phyloP scores from a whole-genome alignment of 2,329 filamentous ascomycete genomes.

The Paramyrothecium sp. region DNA sequence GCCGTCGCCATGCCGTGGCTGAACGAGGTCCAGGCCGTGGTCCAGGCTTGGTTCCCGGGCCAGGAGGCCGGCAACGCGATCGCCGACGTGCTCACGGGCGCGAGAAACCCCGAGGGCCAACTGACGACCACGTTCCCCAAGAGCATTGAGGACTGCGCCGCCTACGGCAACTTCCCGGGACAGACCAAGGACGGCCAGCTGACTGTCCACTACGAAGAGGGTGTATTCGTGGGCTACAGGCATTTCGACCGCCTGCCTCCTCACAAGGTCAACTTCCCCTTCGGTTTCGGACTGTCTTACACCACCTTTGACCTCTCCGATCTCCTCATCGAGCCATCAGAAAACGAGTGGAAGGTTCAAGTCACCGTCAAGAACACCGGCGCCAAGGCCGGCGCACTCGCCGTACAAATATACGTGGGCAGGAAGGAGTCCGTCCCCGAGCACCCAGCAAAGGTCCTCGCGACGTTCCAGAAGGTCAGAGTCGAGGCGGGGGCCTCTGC shows the following conservation, averaged over 20 bases:
- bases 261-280: conserved; percentile 58
- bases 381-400: conserved; percentile 39
- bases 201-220: conserved; percentile 61
- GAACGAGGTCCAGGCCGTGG: conserved; percentile 50
- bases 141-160: conserved; percentile 58
- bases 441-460: conserved; percentile 25
- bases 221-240: conserved; percentile 66
- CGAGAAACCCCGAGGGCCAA: conserved; percentile 52
- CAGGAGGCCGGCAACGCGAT: conserved; percentile 67
- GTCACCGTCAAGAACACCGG: conserved; percentile 60
- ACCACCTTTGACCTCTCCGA: conserved; percentile 59
- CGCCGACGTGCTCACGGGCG: conserved; percentile 62
- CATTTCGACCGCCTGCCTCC: conserved; percentile 59
- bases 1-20: conserved; percentile 57
- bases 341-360: conserved; percentile 46
- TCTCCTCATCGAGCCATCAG: conserved; percentile 26
- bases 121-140: conserved; percentile 58
- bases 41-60: conserved; percentile 67
- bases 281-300: conserved; percentile 67
- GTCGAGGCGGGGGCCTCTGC: conserved; percentile 16
- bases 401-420: conserved; percentile 52
- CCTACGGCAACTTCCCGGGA: conserved; percentile 57
- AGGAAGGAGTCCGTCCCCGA: conserved; percentile 7
- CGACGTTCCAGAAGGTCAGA: conserved; percentile 25
- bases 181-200: conserved; percentile 31